Evolutionary conservation across 2,329 filamentous ascomycete genomes (phyloP).

Genomic region (Didymella glomerata): DNA sequence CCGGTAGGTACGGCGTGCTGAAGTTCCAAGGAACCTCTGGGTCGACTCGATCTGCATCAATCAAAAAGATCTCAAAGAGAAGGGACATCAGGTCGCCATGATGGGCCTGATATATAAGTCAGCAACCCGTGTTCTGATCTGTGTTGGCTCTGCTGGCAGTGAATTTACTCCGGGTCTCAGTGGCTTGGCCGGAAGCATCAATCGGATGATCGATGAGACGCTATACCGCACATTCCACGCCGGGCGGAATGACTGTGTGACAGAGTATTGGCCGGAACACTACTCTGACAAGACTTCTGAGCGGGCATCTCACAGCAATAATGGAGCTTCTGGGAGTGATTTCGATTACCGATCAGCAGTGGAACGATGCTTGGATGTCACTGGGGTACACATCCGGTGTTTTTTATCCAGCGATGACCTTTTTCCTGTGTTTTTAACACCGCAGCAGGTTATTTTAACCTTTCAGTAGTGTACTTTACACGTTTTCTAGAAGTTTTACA

Average conservation of each 20-base stretch:
- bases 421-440: no score
- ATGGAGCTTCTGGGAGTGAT: not conserved
- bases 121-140: slow-evolving; percentile 21
- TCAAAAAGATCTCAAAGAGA: slow-evolving; percentile 22
- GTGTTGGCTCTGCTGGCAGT: slow-evolving; percentile 5
- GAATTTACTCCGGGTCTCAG: not conserved
- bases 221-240: not conserved
- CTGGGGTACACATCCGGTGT: no score
- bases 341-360: not conserved
- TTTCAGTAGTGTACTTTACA: no score
- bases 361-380: not conserved
- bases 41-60: slow-evolving; percentile 28
- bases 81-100: slow-evolving; percentile 17
- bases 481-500: no score
- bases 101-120: slow-evolving; percentile 22
- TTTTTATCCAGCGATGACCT: no score
- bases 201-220: not conserved
- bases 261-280: not conserved
- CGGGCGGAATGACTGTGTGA: not conserved
- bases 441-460: no score
- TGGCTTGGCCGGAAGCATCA: not conserved
- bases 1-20: not conserved
- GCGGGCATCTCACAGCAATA: no score
- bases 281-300: no score
- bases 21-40: slow-evolving; percentile 15